Percentiles rank a stretch among this genome's conserved stretches.
These are phyloP conservation scores for Kluyveromyces siamensis DNA, from an alignment of 805 yeast species.

Conservation along the genomic window DNA sequence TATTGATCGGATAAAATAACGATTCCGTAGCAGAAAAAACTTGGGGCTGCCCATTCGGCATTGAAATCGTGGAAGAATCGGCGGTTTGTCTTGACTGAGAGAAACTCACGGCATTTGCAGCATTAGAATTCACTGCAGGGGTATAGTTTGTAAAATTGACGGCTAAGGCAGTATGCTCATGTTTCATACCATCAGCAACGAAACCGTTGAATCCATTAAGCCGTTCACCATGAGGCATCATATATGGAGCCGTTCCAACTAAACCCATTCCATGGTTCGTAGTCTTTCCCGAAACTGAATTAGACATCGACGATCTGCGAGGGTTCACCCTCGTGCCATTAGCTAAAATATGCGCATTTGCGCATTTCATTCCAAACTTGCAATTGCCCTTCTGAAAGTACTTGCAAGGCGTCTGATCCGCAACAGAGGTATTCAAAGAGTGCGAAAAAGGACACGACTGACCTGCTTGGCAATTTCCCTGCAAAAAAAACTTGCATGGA, in stretches of 20 bases:
- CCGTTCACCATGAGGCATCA: neutral
- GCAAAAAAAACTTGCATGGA: slow-evolving; percentile 88
- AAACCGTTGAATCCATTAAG: too few relatives aligned
- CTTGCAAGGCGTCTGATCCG: slow-evolving; percentile 54
- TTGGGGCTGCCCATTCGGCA: neutral
- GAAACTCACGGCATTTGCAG: neutral
- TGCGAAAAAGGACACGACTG: slow-evolving; percentile 87
- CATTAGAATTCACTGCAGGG: neutral
- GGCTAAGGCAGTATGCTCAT: neutral
- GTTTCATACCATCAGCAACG: too few relatives aligned
- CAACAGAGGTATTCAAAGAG: slow-evolving; percentile 44
- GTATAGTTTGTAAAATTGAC: neutral
- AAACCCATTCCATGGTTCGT: neutral
- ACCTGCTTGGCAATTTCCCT: slow-evolving; percentile 95
- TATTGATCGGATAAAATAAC: slow-evolving; percentile 19
- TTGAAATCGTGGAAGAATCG: neutral
- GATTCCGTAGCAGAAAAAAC: neutral
- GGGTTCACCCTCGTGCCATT: slow-evolving; percentile 79
- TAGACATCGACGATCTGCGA: slow-evolving; percentile 18
- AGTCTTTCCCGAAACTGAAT: neutral
- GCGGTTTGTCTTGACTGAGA: neutral
- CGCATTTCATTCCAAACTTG: slow-evolving; percentile 90
- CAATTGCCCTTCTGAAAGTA: slow-evolving; percentile 96
- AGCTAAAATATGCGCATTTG: slow-evolving; percentile 82
- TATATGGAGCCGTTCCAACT: neutral